Base-by-base conservation (phyloP, 768 basidiomycete species). In the Termitomyces sp. region DNA sequence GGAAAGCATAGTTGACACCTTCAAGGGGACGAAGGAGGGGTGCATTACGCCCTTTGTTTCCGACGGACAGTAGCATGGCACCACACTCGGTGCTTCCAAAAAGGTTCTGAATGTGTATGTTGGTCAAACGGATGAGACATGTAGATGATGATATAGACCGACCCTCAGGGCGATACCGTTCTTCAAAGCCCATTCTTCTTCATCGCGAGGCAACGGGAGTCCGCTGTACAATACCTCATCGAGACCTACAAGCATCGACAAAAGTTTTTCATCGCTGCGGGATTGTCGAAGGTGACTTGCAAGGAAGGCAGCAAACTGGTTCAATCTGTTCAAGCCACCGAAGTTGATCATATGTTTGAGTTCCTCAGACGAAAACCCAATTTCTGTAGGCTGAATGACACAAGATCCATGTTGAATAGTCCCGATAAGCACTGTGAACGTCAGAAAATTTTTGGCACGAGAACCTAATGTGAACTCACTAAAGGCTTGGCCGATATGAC, bases 21-120 rank as follows among this genome's bases (percentile, higher is more conserved):
- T 81, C 77, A 17, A 88, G 66, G 17, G 82, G 76, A 17, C 75
- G 76, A 44, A 90, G 77, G 58, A 81, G 71, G 35, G 74, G 73
- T 49, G 76, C 76, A 55, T 80, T 73, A 35, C 68, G 70, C 41
- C 78, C 82, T 51, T 70, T 70, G 43, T 78, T 81, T 51, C 82
- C 82, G 44, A 74, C 60, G n/a, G 86, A 84, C 19, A 83, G 66
- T 53, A 91, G 71, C 78, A 86, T 86, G 0, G 81, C 84, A 32
- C 87, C 88, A 58, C 86, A 80, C 73, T 91, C 89, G 2, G 89
- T 91, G 67, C 80, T 88, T 15, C 89, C 89, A 64, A 90, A 90
- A 17, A 88, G 75, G 66, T 89, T 90, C 83, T 87, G 68, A 38
- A 57, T 35, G 28, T 30, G 6, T 21, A 72, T 58, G 73, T 60